Base-by-base conservation (phyloP, 2,329 filamentous ascomycete species). In the Triangularia verruculosa region DNA sequence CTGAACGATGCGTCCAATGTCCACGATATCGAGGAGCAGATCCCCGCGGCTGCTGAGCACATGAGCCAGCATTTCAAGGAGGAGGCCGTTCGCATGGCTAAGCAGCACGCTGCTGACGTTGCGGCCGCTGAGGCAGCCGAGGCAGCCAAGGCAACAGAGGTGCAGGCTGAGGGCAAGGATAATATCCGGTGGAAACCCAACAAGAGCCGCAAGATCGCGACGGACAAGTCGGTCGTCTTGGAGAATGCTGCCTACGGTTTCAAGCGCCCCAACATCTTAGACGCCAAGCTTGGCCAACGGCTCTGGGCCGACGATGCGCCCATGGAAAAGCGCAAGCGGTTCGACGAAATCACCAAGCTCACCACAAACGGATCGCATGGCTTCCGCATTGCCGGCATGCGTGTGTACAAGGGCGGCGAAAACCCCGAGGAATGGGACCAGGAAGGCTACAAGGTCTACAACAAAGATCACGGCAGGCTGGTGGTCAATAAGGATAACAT, bases 201-300 rank as follows among this genome's bases (percentile, higher is more conserved):
- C 61, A 81, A 81, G 68, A 79, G 76, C 54, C 80, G 79, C 61
- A 84, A 80, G 71, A 93, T 98, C 65, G 82, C 86, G 24, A 97
- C 93, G 0, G 88, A 93, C 61, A 82, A 87, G 61, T 91, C 91
- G 1, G 88, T 97, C 17, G 93, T 96, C 12, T 80, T 98, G 27
- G 90, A 93, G 73, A 97, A 97, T 74, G 85, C 91, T 6, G 88
- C 92, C 0, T 84, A 86, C 68, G 92, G 92, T 0, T 98, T 93
- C 80, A 86, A 85, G 71, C 85, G 86, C 64, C 92, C 95, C 6
- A 98, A 97, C 70, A 92, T 99, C 7, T 80, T 99, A 63, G 95
- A 99, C 73, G 86, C 96, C 68, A 99, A 99, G 79, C 86, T 99
- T 20, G 95, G 95, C 52, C 84, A 88, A 57, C 85, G 91, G 30